Evolutionary conservation across 2,329 filamentous ascomycete species (phyloP), one percentile per base, ranked within the genome.

Genomic region (Elsinoe necatrix): DNA sequence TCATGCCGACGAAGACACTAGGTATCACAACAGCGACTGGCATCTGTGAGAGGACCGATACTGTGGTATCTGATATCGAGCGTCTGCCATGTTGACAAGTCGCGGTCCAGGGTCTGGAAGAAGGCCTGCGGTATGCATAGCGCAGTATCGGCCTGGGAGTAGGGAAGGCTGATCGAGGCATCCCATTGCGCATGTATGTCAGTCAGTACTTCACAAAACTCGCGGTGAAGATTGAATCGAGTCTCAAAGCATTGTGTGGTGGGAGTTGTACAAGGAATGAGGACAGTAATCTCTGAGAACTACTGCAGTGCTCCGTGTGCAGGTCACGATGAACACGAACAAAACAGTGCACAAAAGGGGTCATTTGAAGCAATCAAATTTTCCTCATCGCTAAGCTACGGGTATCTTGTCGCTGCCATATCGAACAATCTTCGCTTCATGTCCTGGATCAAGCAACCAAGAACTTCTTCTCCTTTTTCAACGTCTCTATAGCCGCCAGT

Each of bases 1-100:
- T 75, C 34, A 91, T 74, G 1, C 84, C 82, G 12, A 75, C 68
- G 65, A 89, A 90, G 42, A 88, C 73, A 5, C 79, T 65, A 0
- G 87, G 87, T 6, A 86, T 83, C 2, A 85, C 70, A n/a, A 87
- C 69, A 11, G 79, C 61, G 1, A 72, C 61, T 0, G 75, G 74
- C 8, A 79, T 21, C 23, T 56, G 21, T 3, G 54, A 45, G 2
- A 56, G 41, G 5, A 7, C 16, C 11, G 16, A 21, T 12, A 29
- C 11, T 4, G 48, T 18, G 16, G 18, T 29, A 16, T 52, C 31
- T n/a, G 29, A 35, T 12, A 52, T 23, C 12, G 29, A 25, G 16
- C 31, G 11, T 16, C 31, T 37, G 34, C 14, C 34, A 37, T 37
- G 34, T 37, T 4, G 34, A 37, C 3, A n/a, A 12, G 34, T n/a